Evolutionary conservation across 2,329 filamentous ascomycete genomes (phyloP).

Genomic region (Pseudogymnoascus sp.): DNA sequence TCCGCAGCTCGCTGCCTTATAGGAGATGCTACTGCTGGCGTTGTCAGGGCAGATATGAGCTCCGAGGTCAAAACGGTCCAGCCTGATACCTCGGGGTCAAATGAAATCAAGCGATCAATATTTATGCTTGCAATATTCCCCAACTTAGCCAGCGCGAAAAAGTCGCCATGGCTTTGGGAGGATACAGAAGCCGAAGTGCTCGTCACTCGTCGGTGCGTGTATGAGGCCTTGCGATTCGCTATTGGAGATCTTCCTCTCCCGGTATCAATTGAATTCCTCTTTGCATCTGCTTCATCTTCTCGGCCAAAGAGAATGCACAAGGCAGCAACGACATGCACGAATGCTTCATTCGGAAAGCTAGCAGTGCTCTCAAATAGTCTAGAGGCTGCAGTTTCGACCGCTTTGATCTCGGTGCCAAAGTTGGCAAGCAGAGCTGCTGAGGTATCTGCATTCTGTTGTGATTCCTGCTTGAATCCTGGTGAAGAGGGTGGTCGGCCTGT

Average conservation of each 20-base stretch:
- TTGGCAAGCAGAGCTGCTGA: constrained; percentile 45
- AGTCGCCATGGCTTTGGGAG: constrained; percentile 51
- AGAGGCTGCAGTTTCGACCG: constrained; percentile 79
- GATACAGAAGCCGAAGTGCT: constrained; percentile 40
- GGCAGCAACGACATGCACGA: constrained; percentile 67
- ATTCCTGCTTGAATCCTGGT: constrained; percentile 38
- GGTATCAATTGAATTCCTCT: constrained; percentile 17
- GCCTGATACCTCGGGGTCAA: constrained; percentile 59
- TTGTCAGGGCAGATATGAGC: constrained; percentile 44
- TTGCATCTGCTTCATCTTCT: constrained; percentile 22
- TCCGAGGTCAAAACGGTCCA: constrained; percentile 61
- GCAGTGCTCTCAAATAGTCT: constrained; percentile 85
- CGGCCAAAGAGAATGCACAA: constrained; percentile 61
- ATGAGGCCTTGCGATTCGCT: constrained; percentile 21
- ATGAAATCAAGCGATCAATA: constrained; percentile 62
- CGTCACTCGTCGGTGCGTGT: constrained; percentile 30
- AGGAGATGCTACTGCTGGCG: constrained; percentile 38
- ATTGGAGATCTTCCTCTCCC: constrained; percentile 14
- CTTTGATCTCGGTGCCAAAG: constrained; percentile 71
- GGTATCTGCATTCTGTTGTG: constrained; percentile 30
- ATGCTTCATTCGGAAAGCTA: constrained; percentile 79
- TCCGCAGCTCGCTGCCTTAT: constrained; percentile 56
- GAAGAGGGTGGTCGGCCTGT: constrained; percentile 44
- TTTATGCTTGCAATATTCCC: constrained; percentile 68
- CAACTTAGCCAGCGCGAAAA: constrained; percentile 64